Evolutionary conservation across 2,329 filamentous ascomycete genomes (phyloP), one percentile per base, ranked within the genome.

Genomic region (Neoascochyta sp.): DNA sequence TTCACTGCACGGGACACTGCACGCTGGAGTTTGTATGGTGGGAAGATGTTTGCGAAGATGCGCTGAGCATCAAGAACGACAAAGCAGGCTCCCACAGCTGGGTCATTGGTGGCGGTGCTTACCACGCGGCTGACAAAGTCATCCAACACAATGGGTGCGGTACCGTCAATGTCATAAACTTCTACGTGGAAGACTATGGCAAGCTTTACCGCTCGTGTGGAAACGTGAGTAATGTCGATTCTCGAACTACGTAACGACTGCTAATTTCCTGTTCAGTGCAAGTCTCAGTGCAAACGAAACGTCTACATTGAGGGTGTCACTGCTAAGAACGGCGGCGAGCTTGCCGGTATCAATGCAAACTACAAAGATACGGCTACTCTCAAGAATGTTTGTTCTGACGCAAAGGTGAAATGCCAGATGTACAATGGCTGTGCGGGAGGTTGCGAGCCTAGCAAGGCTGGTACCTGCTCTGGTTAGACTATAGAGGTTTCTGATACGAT

Each of bases 291-390:
- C 45, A 62, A 62, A 28, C 62, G 68, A 18, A 62, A 67, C 42
- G 59, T 69, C 27, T 58, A 67, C 39, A 59, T 73, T 15, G 52
- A 66, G 41, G 63, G 63, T 32, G 50, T 66, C 24, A 57, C 56
- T 5, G 65, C 64, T 21, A 60, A 61, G 24, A 49, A 57, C n/a
- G 50, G 58, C 31, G 68, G 67, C 20, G 55, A 58, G 31, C 56
- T 68, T 12, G 68, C 60, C 36, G 67, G 68, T 20, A 71, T 72
- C 47, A 73, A 71, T 57, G 58, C 54, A 27, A 73, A 71, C 61
- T 71, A 66, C 39, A 67, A 66, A 10, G 68, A 71, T 43, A 69
- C 66, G 2, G 67, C 66, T 39, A 65, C 52, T 19, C 46, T 62
- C 22, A 54, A 45, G 43, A 50, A 56, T 28, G 45, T 50, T 13